A percentile compares a stretch with the other conserved stretches of the same genome.
Evolutionary conservation across 345 rosid genomes (phyloP).

Genomic region (Euphorbia lathyris): DNA sequence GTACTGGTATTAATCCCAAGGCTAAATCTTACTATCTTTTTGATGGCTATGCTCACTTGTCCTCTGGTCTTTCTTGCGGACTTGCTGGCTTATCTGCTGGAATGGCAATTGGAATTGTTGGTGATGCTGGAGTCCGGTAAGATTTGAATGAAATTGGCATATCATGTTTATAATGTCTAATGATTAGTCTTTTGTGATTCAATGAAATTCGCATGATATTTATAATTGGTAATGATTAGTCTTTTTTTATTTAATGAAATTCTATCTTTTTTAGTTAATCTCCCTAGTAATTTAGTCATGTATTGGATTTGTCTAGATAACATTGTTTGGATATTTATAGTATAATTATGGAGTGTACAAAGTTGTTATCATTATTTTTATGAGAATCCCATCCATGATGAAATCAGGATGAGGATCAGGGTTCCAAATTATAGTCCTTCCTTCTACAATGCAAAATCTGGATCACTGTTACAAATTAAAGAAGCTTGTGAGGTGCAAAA

Average conservation of each 20-base stretch:
- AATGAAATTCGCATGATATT: too few species aligned
- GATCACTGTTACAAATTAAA: too few species aligned
- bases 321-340: not conserved
- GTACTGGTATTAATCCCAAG: slow-evolving; percentile 25
- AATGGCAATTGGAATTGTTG: slow-evolving; percentile 24
- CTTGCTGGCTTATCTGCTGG: slow-evolving; percentile 25
- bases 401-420: too few species aligned
- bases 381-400: too few species aligned
- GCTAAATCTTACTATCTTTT: slow-evolving; percentile 23
- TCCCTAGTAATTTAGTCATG: not conserved
- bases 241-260: not conserved
- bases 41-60: slow-evolving; percentile 21
- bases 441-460: too few species aligned
- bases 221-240: too few species aligned
- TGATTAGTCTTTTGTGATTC: too few species aligned
- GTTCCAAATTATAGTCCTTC: too few species aligned
- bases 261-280: not conserved
- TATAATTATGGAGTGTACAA: not conserved
- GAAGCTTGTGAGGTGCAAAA: too few species aligned
- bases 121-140: slow-evolving; percentile 22
- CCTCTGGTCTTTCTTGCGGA: slow-evolving; percentile 22
- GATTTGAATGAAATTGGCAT: too few species aligned
- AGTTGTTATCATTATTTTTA: too few species aligned
- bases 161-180: too few species aligned
- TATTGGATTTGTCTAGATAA: not conserved